Conservation (phyloP, 139 green algal species). For the Chlorella sp. region DNA sequence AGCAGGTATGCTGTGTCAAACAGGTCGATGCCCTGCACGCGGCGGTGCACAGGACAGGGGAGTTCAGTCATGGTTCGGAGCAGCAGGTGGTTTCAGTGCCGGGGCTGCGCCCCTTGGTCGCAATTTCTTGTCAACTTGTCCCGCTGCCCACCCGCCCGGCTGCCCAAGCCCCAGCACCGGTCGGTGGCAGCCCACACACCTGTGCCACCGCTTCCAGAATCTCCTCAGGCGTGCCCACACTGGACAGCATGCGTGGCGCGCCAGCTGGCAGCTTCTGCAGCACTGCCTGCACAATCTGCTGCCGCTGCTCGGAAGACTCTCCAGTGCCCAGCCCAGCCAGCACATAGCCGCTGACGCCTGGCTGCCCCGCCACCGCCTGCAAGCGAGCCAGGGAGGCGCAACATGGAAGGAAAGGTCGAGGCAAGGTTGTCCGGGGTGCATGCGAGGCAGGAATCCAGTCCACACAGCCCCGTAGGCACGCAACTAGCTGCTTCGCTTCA, state of each 20-base stretch:
- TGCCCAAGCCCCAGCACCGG: neutral
- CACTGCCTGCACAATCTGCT: slow-evolving; percentile 46
- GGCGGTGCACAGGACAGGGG: too few species aligned
- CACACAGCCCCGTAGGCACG: too few species aligned
- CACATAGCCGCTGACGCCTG: slow-evolving; percentile 56
- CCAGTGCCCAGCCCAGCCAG: slow-evolving; percentile 77
- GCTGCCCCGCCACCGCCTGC: slow-evolving; percentile 27
- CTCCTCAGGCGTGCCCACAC: slow-evolving; percentile 55
- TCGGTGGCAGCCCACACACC: slow-evolving; percentile 15
- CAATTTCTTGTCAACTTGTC: neutral
- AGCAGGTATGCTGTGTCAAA: slow-evolving; percentile 65
- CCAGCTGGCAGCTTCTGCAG: slow-evolving; percentile 49
- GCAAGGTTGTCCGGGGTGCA: too few species aligned
- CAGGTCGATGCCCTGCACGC: slow-evolving; percentile 52
- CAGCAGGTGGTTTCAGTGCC: too few species aligned
- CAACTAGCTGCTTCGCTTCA: too few species aligned
- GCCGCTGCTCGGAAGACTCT: slow-evolving; percentile 53
- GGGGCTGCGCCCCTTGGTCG: too few species aligned
- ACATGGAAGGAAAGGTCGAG: neutral
- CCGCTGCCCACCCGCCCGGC: neutral
- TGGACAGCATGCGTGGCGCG: slow-evolving; percentile 56
- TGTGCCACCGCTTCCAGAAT: slow-evolving; percentile 67
- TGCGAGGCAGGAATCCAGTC: too few species aligned
- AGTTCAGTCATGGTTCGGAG: too few species aligned
- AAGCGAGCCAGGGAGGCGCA: neutral